Conservation (phyloP, 495 filamentous ascomycete species). For the Daldinia caldariorum region DNA sequence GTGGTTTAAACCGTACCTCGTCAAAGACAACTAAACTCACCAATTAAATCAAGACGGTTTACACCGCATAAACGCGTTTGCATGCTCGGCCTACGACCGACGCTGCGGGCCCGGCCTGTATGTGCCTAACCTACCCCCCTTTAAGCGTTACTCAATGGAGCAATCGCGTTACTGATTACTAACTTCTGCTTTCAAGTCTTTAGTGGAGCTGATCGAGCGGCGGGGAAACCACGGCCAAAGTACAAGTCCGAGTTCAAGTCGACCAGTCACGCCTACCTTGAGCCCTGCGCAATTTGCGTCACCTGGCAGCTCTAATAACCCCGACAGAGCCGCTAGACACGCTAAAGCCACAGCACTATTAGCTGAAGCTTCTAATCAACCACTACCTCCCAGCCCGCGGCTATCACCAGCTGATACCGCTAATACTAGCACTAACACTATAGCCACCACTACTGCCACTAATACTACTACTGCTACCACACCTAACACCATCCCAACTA, state of each 20-base stretch:
- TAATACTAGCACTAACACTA: slow-evolving; percentile 48
- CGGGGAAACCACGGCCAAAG: slow-evolving; percentile 49
- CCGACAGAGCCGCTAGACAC: slow-evolving; percentile 14
- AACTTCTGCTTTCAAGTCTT: slow-evolving; percentile 52
- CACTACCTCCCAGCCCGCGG: slow-evolving; percentile 64
- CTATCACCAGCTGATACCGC: slow-evolving; percentile 47
- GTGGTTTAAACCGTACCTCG: slow-evolving; percentile 2
- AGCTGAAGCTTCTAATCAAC: slow-evolving; percentile 58
- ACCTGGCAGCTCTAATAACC: slow-evolving; percentile 26
- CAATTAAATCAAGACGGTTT: slow-evolving; percentile 11
- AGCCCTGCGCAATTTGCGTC: slow-evolving; percentile 40
- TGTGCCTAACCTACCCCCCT: neutral
- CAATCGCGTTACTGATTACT: slow-evolving; percentile 8
- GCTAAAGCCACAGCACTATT: slow-evolving; percentile 51
- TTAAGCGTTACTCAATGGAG: slow-evolving; percentile 3
- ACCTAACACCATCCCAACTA: slow-evolving; percentile 42
- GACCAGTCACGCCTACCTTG: slow-evolving; percentile 37
- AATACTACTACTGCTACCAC: slow-evolving; percentile 51
- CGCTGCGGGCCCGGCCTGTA: slow-evolving; percentile 69
- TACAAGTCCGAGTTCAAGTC: slow-evolving; percentile 49
- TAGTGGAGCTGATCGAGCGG: slow-evolving; percentile 72
- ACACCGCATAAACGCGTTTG: slow-evolving; percentile 23
- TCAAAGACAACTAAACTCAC: slow-evolving; percentile 14
- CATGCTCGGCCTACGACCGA: slow-evolving; percentile 71
- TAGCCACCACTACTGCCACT: slow-evolving; percentile 24